Base-by-base conservation (phyloP, 1,284 basidiomycete genomes). In the Ustilago hordei region DNA sequence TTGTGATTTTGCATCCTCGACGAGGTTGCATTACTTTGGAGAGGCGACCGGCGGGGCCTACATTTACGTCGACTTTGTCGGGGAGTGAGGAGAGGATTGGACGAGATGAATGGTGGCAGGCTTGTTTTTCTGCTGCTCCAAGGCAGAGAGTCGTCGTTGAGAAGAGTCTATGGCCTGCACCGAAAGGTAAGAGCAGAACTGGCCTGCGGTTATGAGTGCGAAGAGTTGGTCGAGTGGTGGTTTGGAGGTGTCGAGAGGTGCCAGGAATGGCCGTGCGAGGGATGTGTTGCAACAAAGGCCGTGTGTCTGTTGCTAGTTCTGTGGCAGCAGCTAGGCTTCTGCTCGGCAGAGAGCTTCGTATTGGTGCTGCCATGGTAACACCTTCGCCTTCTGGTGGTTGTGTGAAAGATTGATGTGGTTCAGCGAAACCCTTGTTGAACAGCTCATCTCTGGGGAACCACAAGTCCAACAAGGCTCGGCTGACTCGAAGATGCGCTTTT, bases 31-130 rank as follows among this genome's bases (percentile, higher is more conserved):
- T 67, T 32, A 81, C 67, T 64, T 82, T 81, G 43, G 81, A 69
- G 8, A 83, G 75, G 15, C 81, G 79, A 28, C 81, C 81, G 8
- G 78, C 60, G 3, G 81, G 81, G 3, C 80, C 81, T 19, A 79
- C 65, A 31, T 56, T 58, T 11, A 83, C 63, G 23, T 80, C 68
- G 32, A 81, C 81, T 69, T 83, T 83, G 64, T 83, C 80, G 1
- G 80, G 75, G 15, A 83, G 57, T 19, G 65, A 67, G 31, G 17
- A 12, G 47, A 77, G 64, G 11, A 63, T 77, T 3, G 60, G 59
- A 2, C 72, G 72, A 7, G 63, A 55, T 35, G 11, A 9, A 4
- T 61, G 54, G 8, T 12, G 48, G 8, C 28, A 11, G 38, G 55
- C 63, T 52, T 31, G 64, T 58, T 68, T 68, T 43, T 61, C 70